Percentiles rank a stretch among this genome's conserved stretches.
phyloP scores from a whole-genome alignment of 192 early-diverging fungal genomes.

The Gamsiella multidivaricata region DNA sequence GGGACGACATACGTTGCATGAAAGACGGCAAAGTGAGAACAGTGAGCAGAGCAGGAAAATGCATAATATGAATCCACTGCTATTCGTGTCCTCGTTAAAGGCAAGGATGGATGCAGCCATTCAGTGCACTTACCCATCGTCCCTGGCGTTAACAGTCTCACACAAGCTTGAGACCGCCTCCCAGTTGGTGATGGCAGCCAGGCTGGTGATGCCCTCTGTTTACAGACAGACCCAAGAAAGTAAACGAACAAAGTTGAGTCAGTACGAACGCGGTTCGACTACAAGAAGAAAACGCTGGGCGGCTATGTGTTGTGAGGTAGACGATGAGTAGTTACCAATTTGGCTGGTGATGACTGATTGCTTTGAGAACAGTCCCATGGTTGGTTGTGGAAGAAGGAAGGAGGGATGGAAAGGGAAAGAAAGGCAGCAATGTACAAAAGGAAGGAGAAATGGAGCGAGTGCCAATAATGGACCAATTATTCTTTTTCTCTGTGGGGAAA shows the following conservation, averaged over 20 bases:
- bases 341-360: constrained; percentile 41
- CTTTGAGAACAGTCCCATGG: constrained; percentile 49
- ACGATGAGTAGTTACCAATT: constrained; percentile 32
- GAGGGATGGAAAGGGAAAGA: neutral
- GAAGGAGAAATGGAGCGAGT: neutral
- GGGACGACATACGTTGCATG: neutral
- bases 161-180: constrained; percentile 30
- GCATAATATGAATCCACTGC: too few species aligned
- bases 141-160: constrained; percentile 43
- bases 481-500: neutral
- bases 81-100: too few species aligned
- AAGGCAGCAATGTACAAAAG: neutral
- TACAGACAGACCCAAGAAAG: neutral
- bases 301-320: too few species aligned
- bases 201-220: constrained; percentile 37
- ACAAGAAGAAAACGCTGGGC: too few species aligned
- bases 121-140: constrained; percentile 45
- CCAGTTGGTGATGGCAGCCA: constrained; percentile 37
- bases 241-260: neutral
- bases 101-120: too few species aligned
- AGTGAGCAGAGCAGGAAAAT: too few species aligned
- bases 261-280: too few species aligned
- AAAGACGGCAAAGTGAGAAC: neutral
- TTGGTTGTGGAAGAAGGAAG: neutral
- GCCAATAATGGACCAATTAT: too few species aligned